A percentile compares a stretch with the other conserved stretches of the same genome.
Evolutionary conservation across 1,139 yeast genomes (phyloP).

Genomic region (Yamadazyma oceani): DNA sequence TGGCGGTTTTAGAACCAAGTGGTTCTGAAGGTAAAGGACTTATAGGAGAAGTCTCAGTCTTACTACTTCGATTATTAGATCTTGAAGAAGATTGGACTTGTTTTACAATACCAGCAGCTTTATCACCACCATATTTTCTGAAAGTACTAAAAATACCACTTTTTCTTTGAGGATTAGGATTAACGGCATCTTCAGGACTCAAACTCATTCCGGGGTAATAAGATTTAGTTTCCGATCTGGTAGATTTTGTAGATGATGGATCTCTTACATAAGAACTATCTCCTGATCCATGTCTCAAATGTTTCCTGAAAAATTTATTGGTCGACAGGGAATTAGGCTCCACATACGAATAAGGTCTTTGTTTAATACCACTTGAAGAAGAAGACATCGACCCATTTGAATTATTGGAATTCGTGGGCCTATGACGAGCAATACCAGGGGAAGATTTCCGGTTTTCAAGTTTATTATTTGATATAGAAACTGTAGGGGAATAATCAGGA

Average conservation of each 20-base stretch:
- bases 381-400: conserved; percentile 24
- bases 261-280: conserved; percentile 13
- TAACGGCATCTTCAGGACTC: conserved; percentile 16
- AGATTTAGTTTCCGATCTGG: conserved; percentile 12
- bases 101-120: conserved; percentile 33
- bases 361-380: conserved; percentile 22
- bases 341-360: conserved; percentile 56
- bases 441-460: conserved; percentile 35
- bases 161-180: conserved; percentile 20
- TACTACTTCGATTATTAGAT: conserved; percentile 13
- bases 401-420: conserved; percentile 22
- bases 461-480: conserved; percentile 14
- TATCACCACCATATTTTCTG: conserved; percentile 44
- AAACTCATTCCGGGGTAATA: conserved; percentile 18
- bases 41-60: conserved; percentile 18
- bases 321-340: conserved; percentile 45
- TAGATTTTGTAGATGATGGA: not conserved
- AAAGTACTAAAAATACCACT: conserved; percentile 44
- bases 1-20: conserved; percentile 6
- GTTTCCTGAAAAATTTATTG: conserved; percentile 58
- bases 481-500: conserved; percentile 12
- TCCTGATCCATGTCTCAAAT: conserved; percentile 22
- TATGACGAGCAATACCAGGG: conserved; percentile 28
- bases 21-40: conserved; percentile 19
- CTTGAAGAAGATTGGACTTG: conserved; percentile 14